Evolutionary conservation across 1,284 basidiomycete genomes (phyloP).

Genomic region (Lignosus rhinocerotis): DNA sequence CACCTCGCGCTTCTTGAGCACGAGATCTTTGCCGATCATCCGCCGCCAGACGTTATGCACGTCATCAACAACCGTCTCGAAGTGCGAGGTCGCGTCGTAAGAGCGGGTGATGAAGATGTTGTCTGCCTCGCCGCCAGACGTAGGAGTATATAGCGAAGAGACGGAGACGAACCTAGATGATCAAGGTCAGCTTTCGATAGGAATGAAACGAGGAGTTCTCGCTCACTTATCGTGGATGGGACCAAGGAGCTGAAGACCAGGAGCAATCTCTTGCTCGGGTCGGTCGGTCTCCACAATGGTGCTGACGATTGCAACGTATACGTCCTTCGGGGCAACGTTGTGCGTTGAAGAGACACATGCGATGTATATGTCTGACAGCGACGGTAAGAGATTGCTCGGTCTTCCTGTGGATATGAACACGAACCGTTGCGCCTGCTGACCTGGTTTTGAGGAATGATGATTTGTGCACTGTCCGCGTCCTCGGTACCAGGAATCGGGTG

Average conservation of each 20-base stretch:
- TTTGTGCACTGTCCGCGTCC: constrained; percentile 92
- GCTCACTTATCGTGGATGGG: constrained; percentile 93
- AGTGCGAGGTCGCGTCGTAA: constrained; percentile 98
- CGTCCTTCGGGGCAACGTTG: constrained; percentile 94
- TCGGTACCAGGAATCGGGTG: constrained; percentile 99
- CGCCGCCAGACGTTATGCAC: constrained; percentile 93
- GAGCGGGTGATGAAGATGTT: constrained; percentile 97
- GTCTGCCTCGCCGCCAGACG: constrained; percentile 77
- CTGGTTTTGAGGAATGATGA: constrained; percentile 99
- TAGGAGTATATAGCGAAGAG: constrained; percentile 88
- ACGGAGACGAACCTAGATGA: constrained; percentile 83
- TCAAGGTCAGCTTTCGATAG: constrained; percentile 3
- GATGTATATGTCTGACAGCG: constrained; percentile 89
- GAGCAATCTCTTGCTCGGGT: constrained; percentile 91
- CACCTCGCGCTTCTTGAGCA: constrained; percentile 82
- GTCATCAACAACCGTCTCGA: constrained; percentile 96
- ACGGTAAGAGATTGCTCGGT: not conserved
- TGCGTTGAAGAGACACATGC: constrained; percentile 96
- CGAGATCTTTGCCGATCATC: constrained; percentile 73
- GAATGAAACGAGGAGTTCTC: not conserved
- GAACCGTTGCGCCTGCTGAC: constrained; percentile 90
- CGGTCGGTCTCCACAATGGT: constrained; percentile 96
- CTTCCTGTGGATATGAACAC: constrained; percentile 27
- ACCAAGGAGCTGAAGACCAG: constrained; percentile 91
- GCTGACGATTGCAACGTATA: constrained; percentile 97